These are phyloP conservation scores for Hericium erinaceus DNA, from an alignment of 768 basidiomycete genomes.

Conservation along the genomic window DNA sequence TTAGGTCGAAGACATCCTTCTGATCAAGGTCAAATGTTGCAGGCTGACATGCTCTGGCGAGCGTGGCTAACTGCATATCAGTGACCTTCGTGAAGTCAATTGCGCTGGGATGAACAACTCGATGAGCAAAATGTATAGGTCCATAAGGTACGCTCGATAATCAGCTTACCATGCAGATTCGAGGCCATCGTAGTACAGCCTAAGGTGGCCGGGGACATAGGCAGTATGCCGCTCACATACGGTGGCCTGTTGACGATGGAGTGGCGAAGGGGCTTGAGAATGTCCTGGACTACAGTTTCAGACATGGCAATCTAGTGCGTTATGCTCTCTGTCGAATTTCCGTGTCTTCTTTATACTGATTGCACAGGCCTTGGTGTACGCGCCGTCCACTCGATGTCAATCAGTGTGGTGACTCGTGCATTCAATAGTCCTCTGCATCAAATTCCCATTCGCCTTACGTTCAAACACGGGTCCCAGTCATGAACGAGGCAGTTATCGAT, in stretches of 20 bases:
- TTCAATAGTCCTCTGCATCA: too few relatives aligned
- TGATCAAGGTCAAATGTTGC: constrained; percentile 30
- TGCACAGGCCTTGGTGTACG: too few relatives aligned
- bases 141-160: too few relatives aligned
- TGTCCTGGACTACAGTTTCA: background rate
- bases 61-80: constrained; percentile 13
- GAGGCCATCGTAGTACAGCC: constrained; percentile 6
- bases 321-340: too few relatives aligned
- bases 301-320: too few relatives aligned
- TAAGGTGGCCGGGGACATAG: constrained; percentile 1
- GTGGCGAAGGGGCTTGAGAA: background rate
- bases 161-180: background rate
- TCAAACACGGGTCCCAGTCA: too few relatives aligned
- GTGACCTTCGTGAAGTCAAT: constrained; percentile 6
- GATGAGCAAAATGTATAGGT: background rate
- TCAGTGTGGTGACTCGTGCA: too few relatives aligned
- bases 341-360: too few relatives aligned
- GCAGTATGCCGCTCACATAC: constrained; percentile 4
- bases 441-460: too few relatives aligned
- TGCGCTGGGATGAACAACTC: background rate
- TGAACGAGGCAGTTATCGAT: too few relatives aligned
- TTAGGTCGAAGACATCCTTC: constrained; percentile 21
- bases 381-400: too few relatives aligned
- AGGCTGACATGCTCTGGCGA: constrained; percentile 26
- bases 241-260: constrained; percentile 5